Percentiles rank a stretch among this genome's conserved stretches.
Conservation (phyloP, 768 basidiomycete species). For the Wakefieldia striispora region DNA sequence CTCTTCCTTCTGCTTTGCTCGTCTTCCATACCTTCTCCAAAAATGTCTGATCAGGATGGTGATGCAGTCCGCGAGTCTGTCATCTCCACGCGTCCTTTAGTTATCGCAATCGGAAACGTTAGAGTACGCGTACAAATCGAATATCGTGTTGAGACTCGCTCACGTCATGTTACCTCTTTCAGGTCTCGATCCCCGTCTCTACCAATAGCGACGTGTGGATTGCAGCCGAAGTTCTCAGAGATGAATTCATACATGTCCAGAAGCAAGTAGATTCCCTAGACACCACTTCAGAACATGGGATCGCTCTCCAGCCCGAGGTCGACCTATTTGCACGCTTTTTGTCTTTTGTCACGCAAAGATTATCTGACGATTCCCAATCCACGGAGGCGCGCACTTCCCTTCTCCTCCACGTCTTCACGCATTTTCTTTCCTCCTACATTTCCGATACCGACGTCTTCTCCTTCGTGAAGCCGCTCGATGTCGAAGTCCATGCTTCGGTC, state of each 20-base stretch:
- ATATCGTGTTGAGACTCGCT: constrained; percentile 1
- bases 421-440: constrained; percentile 79
- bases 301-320: constrained; percentile 61
- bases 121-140: constrained; percentile 32
- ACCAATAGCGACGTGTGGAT: constrained; percentile 86
- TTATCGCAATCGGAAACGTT: constrained; percentile 30
- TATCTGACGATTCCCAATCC: constrained; percentile 54
- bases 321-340: constrained; percentile 85
- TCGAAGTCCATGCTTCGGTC: constrained; percentile 72
- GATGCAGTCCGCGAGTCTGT: constrained; percentile 29
- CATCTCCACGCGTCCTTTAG: constrained; percentile 36
- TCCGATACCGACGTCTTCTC: constrained; percentile 75
- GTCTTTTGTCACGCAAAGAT: constrained; percentile 64
- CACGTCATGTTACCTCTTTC: constrained; percentile 5
- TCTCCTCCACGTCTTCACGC: constrained; percentile 69
- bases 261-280: constrained; percentile 56
- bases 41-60: constrained; percentile 35
- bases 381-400: constrained; percentile 56
- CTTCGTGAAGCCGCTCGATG: constrained; percentile 70
- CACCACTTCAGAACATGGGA: constrained; percentile 49
- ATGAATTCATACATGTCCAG: constrained; percentile 77
- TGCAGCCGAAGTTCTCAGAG: constrained; percentile 85
- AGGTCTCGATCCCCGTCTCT: constrained; percentile 88
- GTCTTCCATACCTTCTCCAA: constrained; percentile 8
- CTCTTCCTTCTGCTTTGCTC: not conserved